Evolutionary conservation across 2,329 filamentous ascomycete species (phyloP).

Genomic region (Fusarium austroafricanum): DNA sequence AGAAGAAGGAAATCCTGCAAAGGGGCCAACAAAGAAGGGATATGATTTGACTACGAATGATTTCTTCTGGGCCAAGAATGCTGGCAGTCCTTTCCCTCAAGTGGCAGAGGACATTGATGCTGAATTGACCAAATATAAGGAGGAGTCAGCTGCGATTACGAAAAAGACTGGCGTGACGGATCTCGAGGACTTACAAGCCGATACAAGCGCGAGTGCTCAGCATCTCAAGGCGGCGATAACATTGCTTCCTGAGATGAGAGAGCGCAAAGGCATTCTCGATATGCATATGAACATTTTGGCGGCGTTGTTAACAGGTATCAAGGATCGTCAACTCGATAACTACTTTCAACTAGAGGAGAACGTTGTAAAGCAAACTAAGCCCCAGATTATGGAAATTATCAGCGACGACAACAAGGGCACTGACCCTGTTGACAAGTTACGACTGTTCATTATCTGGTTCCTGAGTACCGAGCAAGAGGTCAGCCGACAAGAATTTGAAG

Average conservation of each 20-base stretch:
- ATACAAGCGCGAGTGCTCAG: slow-evolving; percentile 88
- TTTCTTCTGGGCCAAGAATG: slow-evolving; percentile 97
- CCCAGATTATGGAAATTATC: slow-evolving; percentile 88
- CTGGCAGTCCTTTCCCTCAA: slow-evolving; percentile 89
- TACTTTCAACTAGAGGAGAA: slow-evolving; percentile 96
- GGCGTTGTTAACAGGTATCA: slow-evolving; percentile 80
- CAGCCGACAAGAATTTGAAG: slow-evolving; percentile 81
- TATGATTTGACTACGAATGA: slow-evolving; percentile 92
- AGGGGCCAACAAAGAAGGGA: slow-evolving; percentile 82
- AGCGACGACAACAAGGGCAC: slow-evolving; percentile 85
- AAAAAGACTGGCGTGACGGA: slow-evolving; percentile 94
- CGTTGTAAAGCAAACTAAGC: slow-evolving; percentile 89
- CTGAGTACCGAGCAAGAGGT: slow-evolving; percentile 93
- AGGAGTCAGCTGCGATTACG: slow-evolving; percentile 93
- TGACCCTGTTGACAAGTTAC: slow-evolving; percentile 87
- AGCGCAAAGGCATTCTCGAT: slow-evolving; percentile 91
- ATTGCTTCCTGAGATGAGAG: slow-evolving; percentile 87
- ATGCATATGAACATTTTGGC: slow-evolving; percentile 99
- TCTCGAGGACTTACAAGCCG: slow-evolving; percentile 91
- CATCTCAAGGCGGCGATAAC: slow-evolving; percentile 97
- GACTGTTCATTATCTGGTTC: slow-evolving; percentile 97
- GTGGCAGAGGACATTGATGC: slow-evolving; percentile 96
- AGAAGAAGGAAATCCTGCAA: slow-evolving; percentile 80
- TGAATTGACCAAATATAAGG: slow-evolving; percentile 93
- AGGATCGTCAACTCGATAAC: slow-evolving; percentile 93